These are phyloP conservation scores for Hibiscus trionum DNA, from an alignment of 345 rosid species.

Conservation along the genomic window DNA sequence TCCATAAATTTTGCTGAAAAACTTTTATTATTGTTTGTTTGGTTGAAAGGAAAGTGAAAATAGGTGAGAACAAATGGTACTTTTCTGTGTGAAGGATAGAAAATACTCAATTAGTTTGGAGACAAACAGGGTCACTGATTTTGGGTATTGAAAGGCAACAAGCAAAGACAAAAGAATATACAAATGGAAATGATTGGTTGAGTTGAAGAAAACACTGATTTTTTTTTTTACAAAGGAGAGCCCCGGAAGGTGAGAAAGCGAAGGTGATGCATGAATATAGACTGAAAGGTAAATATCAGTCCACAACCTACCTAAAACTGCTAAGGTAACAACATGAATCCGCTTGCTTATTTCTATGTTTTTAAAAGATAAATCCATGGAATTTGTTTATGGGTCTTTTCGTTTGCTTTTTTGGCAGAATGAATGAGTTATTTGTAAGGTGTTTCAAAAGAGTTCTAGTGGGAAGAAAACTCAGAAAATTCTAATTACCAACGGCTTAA, in stretches of 20 bases:
- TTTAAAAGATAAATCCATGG: neutral
- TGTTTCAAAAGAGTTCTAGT: slow-evolving; percentile 61
- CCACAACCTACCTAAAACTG: neutral
- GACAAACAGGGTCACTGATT: neutral
- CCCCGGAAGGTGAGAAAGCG: neutral
- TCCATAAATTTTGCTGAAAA: neutral
- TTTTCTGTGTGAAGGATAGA: neutral
- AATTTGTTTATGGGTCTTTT: neutral
- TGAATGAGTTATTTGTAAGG: slow-evolving; percentile 91
- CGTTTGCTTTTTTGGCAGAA: slow-evolving; percentile 34
- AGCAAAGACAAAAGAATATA: neutral
- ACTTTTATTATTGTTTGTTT: neutral
- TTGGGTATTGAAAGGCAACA: neutral
- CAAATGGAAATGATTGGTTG: neutral
- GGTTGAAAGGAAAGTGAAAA: neutral
- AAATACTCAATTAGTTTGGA: neutral
- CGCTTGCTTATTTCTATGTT: neutral
- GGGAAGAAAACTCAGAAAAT: slow-evolving; percentile 49
- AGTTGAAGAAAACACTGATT: neutral
- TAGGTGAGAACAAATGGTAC: neutral
- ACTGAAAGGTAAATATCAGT: neutral
- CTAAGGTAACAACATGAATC: neutral
- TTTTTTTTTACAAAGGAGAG: neutral
- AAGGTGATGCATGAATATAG: neutral
- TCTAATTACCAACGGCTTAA: too few relatives aligned